Base-by-base conservation (phyloP, 495 filamentous ascomycete species). In the Penicillium crystallinum region DNA sequence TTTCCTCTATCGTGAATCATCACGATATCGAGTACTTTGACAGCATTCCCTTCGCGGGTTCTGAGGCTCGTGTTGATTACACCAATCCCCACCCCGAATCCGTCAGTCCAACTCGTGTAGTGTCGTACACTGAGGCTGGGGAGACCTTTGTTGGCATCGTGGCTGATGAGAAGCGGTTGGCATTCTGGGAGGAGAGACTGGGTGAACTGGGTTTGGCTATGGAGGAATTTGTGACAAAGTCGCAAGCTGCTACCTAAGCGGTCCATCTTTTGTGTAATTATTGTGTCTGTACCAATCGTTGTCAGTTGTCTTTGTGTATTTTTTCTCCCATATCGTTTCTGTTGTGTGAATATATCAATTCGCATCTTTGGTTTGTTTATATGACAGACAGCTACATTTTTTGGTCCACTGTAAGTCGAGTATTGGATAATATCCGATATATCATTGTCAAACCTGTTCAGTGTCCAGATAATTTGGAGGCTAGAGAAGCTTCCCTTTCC, bases 21-120 rank as follows among this genome's bases (percentile, higher is more conserved):
- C 61, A 62, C 17, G 61, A 64, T 31, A 54, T 52, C 5, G 57
- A 66, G 9, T 59, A 66, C 41, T 66, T 69, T 38, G 64, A 67
- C 31, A 58, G 46, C 15, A 64, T 67, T 53, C 55, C 62, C 2
- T 71, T 69, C 34, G 62, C 59, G 0, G 64, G 57, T n/a, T 21
- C 18, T 8, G 48, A 56, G 25, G 46, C 34, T 43, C 41, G 12
- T 22, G 43, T 57, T 17, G 49, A 44, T 22, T 57, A 53, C 43
- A 52, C 44, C 5, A 57, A 48, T 19, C 54, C 53, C 17, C 53
- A 56, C 18, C 53, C 47, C 14, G 46, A 51, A 46, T 18, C 53
- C 6, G 14, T 46, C 9, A 40, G 22, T 23, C 47, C 53, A 4
- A 29, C 30, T 34, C 46, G 53, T 23, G 47, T 56, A 5, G 35